Base-by-base conservation (phyloP, 2,329 filamentous ascomycete species). In the Trichoderma brevicompactum region DNA sequence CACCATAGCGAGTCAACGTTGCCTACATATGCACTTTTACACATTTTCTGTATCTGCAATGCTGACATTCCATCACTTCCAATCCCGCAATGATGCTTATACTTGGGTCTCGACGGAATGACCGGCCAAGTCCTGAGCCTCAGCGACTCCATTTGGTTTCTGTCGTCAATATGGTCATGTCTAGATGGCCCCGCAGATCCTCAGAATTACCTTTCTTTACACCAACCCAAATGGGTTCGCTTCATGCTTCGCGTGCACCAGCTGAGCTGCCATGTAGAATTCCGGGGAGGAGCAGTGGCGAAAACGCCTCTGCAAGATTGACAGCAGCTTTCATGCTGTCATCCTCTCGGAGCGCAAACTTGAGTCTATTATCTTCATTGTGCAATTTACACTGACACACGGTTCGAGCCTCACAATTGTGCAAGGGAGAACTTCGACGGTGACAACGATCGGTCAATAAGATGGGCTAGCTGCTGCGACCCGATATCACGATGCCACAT, bases 301-400 rank as follows among this genome's bases (percentile, higher is more conserved):
- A 54, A 52, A 38, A 17, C 28, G 17, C 13, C 60, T 54, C 40
- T 54, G 17, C 40, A 44, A 54, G 49, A 23, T 46, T 63, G 40
- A 40, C 40, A 28, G 60, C 49, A 36, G 32, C 60, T 46, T 28
- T 38, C 32, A 53, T 63, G 49, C 60, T 17, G 49, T 63, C 60
- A 63, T 63, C 60, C 19, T 53, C 8, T 17, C 60, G 38, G 49
- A 63, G 60, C 60, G 60, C 60, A 63, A 63, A 63, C 17, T 28
- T 63, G 40, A 63, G 60, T 63, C 60, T 54, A 46, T 46, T 13
- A 53, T 9, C 49, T 38, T n/a, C n/a, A 23, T 54, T 28, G 13
- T 44, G 49, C 28, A 46, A 43, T 41, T 6, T 54, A 4, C 15
- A 38, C 17, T 15, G 48, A 48, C 32, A 40, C 32, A 36, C 28